A percentile compares a stretch with the other conserved stretches of the same genome.
Evolutionary conservation across 1,139 yeast genomes (phyloP).

Genomic region (Protomyces pachydermus): DNA sequence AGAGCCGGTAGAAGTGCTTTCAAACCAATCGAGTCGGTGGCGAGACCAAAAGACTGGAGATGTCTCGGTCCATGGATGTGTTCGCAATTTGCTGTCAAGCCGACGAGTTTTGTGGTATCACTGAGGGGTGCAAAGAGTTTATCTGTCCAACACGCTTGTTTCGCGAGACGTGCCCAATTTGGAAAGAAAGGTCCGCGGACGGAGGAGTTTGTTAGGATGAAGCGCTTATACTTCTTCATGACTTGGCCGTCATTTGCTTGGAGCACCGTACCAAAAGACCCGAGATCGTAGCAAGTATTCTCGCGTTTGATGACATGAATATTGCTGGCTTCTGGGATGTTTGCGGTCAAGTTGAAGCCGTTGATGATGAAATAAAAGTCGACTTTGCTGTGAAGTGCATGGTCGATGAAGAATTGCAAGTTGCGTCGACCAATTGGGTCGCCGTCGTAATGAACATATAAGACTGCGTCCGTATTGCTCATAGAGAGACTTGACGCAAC

Average conservation of each 20-base stretch:
- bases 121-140: not conserved
- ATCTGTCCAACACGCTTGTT: slow-evolving; percentile 9
- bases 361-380: slow-evolving; percentile 19
- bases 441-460: slow-evolving; percentile 16
- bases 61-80: not conserved
- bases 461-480: not conserved
- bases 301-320: slow-evolving; percentile 2
- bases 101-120: slow-evolving; percentile 4
- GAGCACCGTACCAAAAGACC: slow-evolving; percentile 6
- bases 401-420: slow-evolving; percentile 13
- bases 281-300: slow-evolving; percentile 17
- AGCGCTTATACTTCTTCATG: slow-evolving; percentile 4
- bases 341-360: not conserved
- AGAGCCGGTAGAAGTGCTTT: slow-evolving; percentile 11
- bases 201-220: slow-evolving; percentile 11
- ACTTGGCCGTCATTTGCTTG: not conserved
- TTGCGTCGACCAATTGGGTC: slow-evolving; percentile 4
- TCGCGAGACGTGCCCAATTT: slow-evolving; percentile 1
- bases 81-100: slow-evolving; percentile 18
- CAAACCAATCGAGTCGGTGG: slow-evolving; percentile 8
- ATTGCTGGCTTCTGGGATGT: slow-evolving; percentile 3
- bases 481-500: too few species aligned
- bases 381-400: slow-evolving; percentile 14
- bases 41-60: slow-evolving; percentile 12
- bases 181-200: slow-evolving; percentile 23